These are phyloP conservation scores for Pleomassaria siparia DNA, from an alignment of 2,329 filamentous ascomycete species.

Conservation along the genomic window DNA sequence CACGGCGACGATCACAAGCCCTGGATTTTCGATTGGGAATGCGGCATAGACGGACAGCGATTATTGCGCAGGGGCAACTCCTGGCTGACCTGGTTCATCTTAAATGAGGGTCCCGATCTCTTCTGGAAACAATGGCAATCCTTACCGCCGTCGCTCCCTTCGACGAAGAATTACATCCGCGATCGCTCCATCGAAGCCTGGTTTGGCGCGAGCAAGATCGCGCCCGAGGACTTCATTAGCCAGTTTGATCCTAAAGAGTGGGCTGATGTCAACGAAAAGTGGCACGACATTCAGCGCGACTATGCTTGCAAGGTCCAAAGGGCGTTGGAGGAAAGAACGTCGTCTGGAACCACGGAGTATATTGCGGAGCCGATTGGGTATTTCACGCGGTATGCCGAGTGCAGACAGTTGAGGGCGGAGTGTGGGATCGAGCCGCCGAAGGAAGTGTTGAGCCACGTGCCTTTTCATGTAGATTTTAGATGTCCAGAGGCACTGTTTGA, in stretches of 20 bases:
- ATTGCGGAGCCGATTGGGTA: slow-evolving; percentile 22
- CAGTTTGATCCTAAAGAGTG: slow-evolving; percentile 18
- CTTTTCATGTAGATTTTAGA: slow-evolving; percentile 32
- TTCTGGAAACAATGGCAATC: slow-evolving; percentile 39
- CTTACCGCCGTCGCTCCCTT: slow-evolving; percentile 10
- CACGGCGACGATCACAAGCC: slow-evolving; percentile 24
- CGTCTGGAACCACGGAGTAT: slow-evolving; percentile 10
- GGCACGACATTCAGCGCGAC: slow-evolving; percentile 20
- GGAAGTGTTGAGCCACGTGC: slow-evolving; percentile 25
- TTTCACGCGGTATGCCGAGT: slow-evolving; percentile 26
- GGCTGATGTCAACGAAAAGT: slow-evolving; percentile 21
- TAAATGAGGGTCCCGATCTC: slow-evolving; percentile 31
- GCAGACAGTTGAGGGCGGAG: slow-evolving; percentile 13
- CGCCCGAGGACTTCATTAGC: slow-evolving; percentile 17
- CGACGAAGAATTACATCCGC: slow-evolving; percentile 30
- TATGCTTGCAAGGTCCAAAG: slow-evolving; percentile 22
- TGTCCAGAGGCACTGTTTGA: slow-evolving; percentile 28
- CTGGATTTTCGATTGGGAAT: slow-evolving; percentile 33
- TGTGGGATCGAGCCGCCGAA: slow-evolving; percentile 10
- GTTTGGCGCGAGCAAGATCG: slow-evolving; percentile 14
- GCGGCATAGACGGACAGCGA: slow-evolving; percentile 27
- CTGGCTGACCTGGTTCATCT: slow-evolving; percentile 37
- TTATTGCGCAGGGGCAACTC: slow-evolving; percentile 28
- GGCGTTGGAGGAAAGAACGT: slow-evolving; percentile 21
- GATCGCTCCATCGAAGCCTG: slow-evolving; percentile 26